Base-by-base conservation (phyloP, 73 alveolate genomes). In the Halteria grandinella region DNA sequence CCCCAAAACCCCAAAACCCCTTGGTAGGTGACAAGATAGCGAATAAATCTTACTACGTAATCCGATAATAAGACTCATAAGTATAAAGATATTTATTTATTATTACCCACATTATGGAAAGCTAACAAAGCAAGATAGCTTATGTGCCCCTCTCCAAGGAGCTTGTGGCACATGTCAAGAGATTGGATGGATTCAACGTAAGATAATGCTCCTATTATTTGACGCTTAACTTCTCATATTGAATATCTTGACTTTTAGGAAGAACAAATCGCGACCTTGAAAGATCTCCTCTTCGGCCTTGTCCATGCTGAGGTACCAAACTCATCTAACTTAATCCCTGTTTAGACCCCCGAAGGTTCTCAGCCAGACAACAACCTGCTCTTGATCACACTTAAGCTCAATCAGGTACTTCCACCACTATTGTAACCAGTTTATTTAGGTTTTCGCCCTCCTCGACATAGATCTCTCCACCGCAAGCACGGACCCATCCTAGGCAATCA, bases 111-210 rank as follows among this genome's bases (percentile, higher is more conserved):
- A n/a, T n/a, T n/a, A n/a, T n/a, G n/a, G n/a, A n/a, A n/a, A n/a
- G n/a, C n/a, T n/a, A n/a, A n/a, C n/a, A n/a, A n/a, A n/a, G n/a
- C n/a, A n/a, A n/a, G n/a, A n/a, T n/a, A n/a, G n/a, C n/a, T n/a
- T n/a, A n/a, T n/a, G n/a, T 70, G 3, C 72, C 72, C 10, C 48
- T 70, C 37, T 44, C 40, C 34, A 24, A 27, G n/a, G 71, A 70
- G 21, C 47, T 70, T 1, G 33, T 70, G 5, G 24, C n/a, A 6
- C 83, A 70, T 33, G 83, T 70, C 44, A 70, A 49, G 36, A 23
- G 83, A 51, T 51, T 70, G 4, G 83, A 70, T 32, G 72, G 83
- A n/a, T 50, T 49, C 20, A 70, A 70, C 51, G 83, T 70, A 70
- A 70, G 10, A n/a, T n/a, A n/a, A n/a, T n/a, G n/a, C n/a, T n/a